phyloP scores from a whole-genome alignment of 352 stramenopile genomes.

The Pythium volutum region DNA sequence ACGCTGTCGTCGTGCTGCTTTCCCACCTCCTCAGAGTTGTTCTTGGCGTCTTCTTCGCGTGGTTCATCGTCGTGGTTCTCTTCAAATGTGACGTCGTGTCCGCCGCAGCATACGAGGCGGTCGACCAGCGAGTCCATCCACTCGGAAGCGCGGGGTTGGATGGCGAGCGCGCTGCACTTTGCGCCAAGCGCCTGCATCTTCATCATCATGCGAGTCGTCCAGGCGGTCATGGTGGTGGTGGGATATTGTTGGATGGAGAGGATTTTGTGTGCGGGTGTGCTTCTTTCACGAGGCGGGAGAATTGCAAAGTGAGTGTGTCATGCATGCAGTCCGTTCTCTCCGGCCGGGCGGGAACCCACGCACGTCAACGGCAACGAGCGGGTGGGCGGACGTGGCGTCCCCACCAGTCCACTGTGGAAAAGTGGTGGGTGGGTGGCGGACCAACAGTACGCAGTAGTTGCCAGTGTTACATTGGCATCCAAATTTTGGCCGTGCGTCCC shows the following conservation, averaged over 20 bases:
- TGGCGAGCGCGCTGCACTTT: too few relatives aligned
- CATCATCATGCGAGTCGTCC: not conserved
- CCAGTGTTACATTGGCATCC: too few relatives aligned
- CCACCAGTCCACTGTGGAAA: conserved; percentile 11
- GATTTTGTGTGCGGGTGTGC: not conserved
- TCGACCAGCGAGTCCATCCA: conserved; percentile 5
- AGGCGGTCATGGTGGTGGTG: not conserved
- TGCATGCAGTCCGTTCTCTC: not conserved
- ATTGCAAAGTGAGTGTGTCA: not conserved
- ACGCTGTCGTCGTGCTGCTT: too few relatives aligned
- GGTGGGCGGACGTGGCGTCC: not conserved
- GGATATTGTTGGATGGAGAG: not conserved
- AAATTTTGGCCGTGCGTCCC: too few relatives aligned
- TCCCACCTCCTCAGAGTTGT: too few relatives aligned
- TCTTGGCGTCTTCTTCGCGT: too few relatives aligned
- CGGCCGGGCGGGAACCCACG: too few relatives aligned
- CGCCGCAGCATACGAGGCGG: conserved; percentile 8
- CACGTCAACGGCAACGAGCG: not conserved
- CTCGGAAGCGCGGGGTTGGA: not conserved
- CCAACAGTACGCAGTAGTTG: too few relatives aligned
- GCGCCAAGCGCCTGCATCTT: not conserved
- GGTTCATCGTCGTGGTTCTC: too few relatives aligned
- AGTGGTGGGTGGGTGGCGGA: too few relatives aligned
- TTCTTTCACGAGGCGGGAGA: not conserved
- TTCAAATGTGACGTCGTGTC: not conserved